These are phyloP conservation scores for Suhomyces chickasaworum DNA, from an alignment of 1,139 yeast genomes.

Conservation along the genomic window DNA sequence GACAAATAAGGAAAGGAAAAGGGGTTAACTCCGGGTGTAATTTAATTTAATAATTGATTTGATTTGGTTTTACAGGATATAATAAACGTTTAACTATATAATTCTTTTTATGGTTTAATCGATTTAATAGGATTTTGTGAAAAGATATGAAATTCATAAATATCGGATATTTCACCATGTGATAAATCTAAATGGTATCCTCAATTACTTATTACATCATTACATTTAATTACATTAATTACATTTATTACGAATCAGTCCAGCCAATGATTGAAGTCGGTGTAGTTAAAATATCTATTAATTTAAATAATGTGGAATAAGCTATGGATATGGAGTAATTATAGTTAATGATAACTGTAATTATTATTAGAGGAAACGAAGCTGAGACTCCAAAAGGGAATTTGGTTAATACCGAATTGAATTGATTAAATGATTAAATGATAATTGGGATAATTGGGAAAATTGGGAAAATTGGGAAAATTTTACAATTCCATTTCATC, in stretches of 20 bases:
- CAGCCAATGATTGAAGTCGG: neutral
- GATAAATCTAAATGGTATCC: too few species aligned
- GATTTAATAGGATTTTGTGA: too few species aligned
- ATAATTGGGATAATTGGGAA: too few species aligned
- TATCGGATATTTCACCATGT: too few species aligned
- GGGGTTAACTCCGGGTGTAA: constrained; percentile 21
- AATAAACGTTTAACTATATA: constrained; percentile 15
- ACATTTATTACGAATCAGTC: neutral
- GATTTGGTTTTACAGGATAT: constrained; percentile 20
- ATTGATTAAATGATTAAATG: neutral
- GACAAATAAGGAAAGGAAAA: too few species aligned
- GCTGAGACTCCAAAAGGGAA: neutral
- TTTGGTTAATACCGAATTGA: neutral
- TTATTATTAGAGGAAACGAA: neutral
- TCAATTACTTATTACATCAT: too few species aligned
- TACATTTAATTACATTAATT: neutral
- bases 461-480: too few species aligned
- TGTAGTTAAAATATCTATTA: neutral
- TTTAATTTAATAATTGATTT: constrained; percentile 27
- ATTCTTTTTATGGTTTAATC: constrained; percentile 13
- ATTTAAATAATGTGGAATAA: neutral
- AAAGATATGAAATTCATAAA: too few species aligned
- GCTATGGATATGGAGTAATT: too few species aligned
- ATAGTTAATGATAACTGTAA: neutral
- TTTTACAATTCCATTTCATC: constrained; percentile 66